Percentiles rank a stretch among this genome's conserved stretches.
phyloP scores from a whole-genome alignment of 1,284 basidiomycete genomes.

The Heimioporus retisporus region DNA sequence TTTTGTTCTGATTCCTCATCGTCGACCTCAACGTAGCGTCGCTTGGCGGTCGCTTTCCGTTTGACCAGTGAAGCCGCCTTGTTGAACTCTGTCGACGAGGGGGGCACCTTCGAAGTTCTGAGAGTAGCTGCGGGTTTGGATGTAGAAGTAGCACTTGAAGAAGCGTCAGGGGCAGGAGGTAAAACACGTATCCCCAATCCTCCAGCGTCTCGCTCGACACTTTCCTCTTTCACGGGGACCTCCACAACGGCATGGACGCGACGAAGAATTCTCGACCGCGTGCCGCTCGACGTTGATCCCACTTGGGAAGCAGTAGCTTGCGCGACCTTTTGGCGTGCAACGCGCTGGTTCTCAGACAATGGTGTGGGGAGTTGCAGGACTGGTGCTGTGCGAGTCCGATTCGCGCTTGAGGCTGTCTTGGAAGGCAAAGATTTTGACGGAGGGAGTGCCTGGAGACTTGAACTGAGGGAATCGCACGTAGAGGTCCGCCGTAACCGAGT shows the following conservation, averaged over 20 bases:
- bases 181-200: conserved; percentile 15
- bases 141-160: conserved; percentile 24
- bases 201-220: conserved; percentile 38
- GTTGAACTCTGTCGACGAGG: conserved; percentile 2
- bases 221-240: conserved; percentile 58
- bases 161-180: conserved; percentile 15
- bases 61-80: conserved; percentile 24
- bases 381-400: conserved; percentile 21
- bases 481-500: conserved; percentile 29
- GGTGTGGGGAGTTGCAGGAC: conserved; percentile 43
- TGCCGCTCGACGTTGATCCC: conserved; percentile 22
- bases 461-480: conserved; percentile 18
- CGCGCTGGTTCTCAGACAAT: conserved; percentile 42
- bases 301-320: conserved; percentile 21
- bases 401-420: conserved; percentile 12
- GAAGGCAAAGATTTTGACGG: conserved; percentile 25
- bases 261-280: conserved; percentile 46
- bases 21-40: conserved; percentile 45
- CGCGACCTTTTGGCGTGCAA: conserved; percentile 33
- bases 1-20: conserved; percentile 35
- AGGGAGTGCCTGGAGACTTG: conserved; percentile 23
- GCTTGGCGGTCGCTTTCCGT: conserved; percentile 37
- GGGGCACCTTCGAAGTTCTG: conserved; percentile 21
- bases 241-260: conserved; percentile 57
- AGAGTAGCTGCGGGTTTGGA: conserved; percentile 13